Base-by-base conservation (phyloP, 805 yeast genomes). In the Metschnikowia santaceciliae region DNA sequence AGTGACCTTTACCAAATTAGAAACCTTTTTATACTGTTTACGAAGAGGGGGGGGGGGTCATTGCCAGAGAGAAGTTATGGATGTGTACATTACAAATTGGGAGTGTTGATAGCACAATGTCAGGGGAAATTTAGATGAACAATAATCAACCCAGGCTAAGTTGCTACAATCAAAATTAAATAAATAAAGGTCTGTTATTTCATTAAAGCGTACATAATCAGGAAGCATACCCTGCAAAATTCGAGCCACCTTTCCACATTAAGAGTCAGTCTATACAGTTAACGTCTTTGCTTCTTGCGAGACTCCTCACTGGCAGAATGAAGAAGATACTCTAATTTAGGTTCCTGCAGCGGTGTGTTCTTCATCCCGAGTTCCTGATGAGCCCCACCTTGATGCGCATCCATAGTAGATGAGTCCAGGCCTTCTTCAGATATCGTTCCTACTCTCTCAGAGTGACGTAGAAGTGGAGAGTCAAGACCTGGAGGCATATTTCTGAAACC, bases 261-360 rank as follows among this genome's bases (percentile, higher is more conserved):
- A 23, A 8, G 17, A 39, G 42, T 40, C 43, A 15, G 15, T 26
- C 17, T 17, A 35, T 32, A 32, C 26, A 22, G 22, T 44, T 36
- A 44, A 15, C 26, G 32, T 17, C 8, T 35, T 17, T 44, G 47
- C 47, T 44, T 42, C 36, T 42, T 35, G 47, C 33, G 33, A 22
- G 22, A 14, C 23, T 36, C 47, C 2, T 44, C 47, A 15, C 23
- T 15, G 22, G 32, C 19, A 15, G 47, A 32, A 34, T 44, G 22
- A 10, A 44, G 17, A n/a, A 44, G 47, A 44, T 15, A 44, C 26
- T 44, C 47, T 17, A 44, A 36, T 44, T 44, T 44, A 10, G 47
- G 47, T 13, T 35, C 40, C 32, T 44, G 47, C 47, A 44, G 47
- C 6, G 47, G 47, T 22, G 47, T 35, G 10, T 11, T 33, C 22